These are phyloP conservation scores for Ciborinia camelliae DNA, from an alignment of 2,329 filamentous ascomycete genomes.

Conservation along the genomic window DNA sequence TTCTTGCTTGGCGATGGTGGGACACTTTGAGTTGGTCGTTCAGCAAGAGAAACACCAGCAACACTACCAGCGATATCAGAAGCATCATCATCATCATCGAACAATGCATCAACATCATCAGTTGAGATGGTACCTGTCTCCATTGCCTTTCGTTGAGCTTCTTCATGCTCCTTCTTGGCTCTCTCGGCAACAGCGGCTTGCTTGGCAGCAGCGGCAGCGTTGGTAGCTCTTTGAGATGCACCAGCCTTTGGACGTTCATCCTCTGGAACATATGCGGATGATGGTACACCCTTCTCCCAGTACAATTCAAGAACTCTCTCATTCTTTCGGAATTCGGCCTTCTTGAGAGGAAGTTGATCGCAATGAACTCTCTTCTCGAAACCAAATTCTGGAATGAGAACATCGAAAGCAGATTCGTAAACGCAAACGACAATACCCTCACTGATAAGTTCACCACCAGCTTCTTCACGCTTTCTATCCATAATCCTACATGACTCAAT, in stretches of 20 bases:
- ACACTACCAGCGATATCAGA: conserved; percentile 89
- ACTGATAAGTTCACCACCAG: conserved; percentile 86
- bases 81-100: conserved; percentile 79
- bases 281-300: conserved; percentile 99
- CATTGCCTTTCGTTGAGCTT: conserved; percentile 87
- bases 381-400: conserved; percentile 95
- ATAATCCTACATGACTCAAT: conserved; percentile 96
- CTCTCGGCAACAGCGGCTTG: conserved; percentile 81
- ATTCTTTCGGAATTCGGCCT: conserved; percentile 98
- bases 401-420: conserved; percentile 97
- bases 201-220: conserved; percentile 71
- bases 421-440: conserved; percentile 96
- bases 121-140: conserved; percentile 93
- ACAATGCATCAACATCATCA: conserved; percentile 90
- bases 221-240: conserved; percentile 67
- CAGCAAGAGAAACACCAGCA: conserved; percentile 82
- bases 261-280: conserved; percentile 91
- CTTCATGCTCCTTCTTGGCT: conserved; percentile 80
- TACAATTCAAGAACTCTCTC: conserved; percentile 92
- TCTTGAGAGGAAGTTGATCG: conserved; percentile 95
- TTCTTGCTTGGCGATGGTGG: conserved; percentile 85
- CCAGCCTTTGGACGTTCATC: conserved; percentile 90
- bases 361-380: conserved; percentile 99
- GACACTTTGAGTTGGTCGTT: conserved; percentile 92
- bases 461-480: conserved; percentile 84